Evolutionary conservation across 2,329 filamentous ascomycete species (phyloP).

Genomic region (Monosporascus sp.): DNA sequence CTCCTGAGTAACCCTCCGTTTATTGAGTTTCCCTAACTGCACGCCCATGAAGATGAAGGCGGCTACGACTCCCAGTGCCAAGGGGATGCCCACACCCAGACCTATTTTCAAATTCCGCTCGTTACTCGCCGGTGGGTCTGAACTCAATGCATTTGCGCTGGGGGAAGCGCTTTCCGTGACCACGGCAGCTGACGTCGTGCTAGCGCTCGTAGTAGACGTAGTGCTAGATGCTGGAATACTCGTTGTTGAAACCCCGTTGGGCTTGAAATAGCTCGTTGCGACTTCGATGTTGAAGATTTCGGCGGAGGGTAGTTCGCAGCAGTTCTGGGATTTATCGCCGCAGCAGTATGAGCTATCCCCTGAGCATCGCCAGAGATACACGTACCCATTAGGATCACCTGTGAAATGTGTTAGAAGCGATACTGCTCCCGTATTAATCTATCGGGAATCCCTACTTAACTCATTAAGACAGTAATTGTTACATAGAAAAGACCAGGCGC

Average conservation of each 20-base stretch:
- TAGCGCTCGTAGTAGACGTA: not conserved
- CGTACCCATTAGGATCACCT: not conserved
- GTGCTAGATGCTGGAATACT: not conserved
- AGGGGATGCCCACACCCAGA: too few relatives aligned
- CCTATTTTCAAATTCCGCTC: too few relatives aligned
- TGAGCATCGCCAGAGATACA: not conserved
- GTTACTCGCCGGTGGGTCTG: too few relatives aligned
- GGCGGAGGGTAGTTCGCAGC: not conserved
- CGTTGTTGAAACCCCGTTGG: not conserved
- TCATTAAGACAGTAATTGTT: not conserved
- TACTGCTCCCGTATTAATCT: not conserved
- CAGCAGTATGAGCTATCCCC: not conserved
- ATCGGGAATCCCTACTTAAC: not conserved
- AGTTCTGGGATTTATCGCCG: not conserved
- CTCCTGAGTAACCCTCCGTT: too few relatives aligned
- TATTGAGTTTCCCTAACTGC: too few relatives aligned
- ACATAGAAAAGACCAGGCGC: not conserved
- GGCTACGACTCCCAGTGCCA: too few relatives aligned
- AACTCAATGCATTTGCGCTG: too few relatives aligned
- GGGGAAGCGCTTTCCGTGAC: too few relatives aligned
- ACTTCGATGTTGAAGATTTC: not conserved
- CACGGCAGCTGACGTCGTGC: too few relatives aligned
- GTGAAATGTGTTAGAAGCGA: not conserved
- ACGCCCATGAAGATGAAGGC: too few relatives aligned
- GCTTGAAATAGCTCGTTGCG: not conserved